Conservation (phyloP, 2,329 filamentous ascomycete genomes). For the Arthroderma sp. region DNA sequence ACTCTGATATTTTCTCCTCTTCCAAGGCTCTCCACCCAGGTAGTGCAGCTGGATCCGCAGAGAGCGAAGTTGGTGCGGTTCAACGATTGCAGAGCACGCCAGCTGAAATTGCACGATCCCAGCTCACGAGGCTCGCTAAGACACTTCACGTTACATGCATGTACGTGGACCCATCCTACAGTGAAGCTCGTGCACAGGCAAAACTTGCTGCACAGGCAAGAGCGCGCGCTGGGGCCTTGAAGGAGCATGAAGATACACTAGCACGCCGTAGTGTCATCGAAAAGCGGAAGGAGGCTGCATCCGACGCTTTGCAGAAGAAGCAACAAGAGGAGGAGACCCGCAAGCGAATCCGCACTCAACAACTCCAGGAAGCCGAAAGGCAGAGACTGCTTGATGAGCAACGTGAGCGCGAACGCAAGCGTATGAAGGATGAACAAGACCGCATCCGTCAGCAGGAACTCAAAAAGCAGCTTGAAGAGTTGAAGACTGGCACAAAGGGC, state of each 20-base stretch:
- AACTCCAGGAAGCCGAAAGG: slow-evolving; percentile 79
- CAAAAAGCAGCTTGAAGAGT: slow-evolving; percentile 79
- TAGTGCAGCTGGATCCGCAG: slow-evolving; percentile 72
- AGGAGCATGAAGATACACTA: slow-evolving; percentile 77
- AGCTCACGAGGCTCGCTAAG: slow-evolving; percentile 82
- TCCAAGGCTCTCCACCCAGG: slow-evolving; percentile 82
- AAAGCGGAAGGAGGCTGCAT: slow-evolving; percentile 93
- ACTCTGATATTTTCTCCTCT: slow-evolving; percentile 96
- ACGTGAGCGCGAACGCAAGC: slow-evolving; percentile 74
- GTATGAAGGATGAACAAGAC: slow-evolving; percentile 74
- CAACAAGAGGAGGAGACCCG: slow-evolving; percentile 86
- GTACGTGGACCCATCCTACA: slow-evolving; percentile 86
- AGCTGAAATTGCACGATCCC: slow-evolving; percentile 90
- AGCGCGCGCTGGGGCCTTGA: slow-evolving; percentile 74
- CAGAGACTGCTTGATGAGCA: slow-evolving; percentile 85
- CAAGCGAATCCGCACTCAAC: slow-evolving; percentile 74
- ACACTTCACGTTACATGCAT: slow-evolving; percentile 86
- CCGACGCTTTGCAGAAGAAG: slow-evolving; percentile 71
- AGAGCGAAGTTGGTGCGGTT: slow-evolving; percentile 69
- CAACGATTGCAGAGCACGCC: slow-evolving; percentile 96
- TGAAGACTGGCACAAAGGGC: slow-evolving; percentile 74
- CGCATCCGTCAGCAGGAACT: slow-evolving; percentile 86
- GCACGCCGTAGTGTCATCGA: slow-evolving; percentile 82
- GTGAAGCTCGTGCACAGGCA: slow-evolving; percentile 63
- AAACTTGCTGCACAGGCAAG: slow-evolving; percentile 68